These are phyloP conservation scores for Verticillium albo-atrum DNA, from an alignment of 2,329 filamentous ascomycete genomes.

Conservation along the genomic window DNA sequence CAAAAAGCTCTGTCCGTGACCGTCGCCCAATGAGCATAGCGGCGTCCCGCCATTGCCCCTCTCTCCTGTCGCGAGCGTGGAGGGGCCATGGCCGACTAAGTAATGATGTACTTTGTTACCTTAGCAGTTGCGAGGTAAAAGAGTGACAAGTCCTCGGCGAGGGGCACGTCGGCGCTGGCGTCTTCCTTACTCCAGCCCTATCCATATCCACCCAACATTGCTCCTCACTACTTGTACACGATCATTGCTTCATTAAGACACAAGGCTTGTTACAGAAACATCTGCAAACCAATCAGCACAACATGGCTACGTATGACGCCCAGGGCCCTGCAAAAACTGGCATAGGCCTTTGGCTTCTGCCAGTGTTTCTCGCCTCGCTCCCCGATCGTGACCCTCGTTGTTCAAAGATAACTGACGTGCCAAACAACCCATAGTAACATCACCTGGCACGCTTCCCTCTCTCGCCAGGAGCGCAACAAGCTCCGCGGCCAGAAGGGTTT, in stretches of 20 bases:
- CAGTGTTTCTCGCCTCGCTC: neutral
- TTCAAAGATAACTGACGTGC: neutral
- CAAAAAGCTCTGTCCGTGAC: neutral
- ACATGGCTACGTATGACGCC: conserved; percentile 1
- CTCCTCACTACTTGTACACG: neutral
- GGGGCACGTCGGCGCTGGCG: neutral
- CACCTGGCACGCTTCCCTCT: conserved; percentile 82
- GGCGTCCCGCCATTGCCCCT: neutral
- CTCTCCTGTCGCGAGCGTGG: neutral
- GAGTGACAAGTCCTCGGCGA: neutral
- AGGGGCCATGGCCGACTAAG: neutral
- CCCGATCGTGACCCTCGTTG: neutral
- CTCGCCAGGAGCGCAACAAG: conserved; percentile 69
- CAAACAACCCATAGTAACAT: conserved; percentile 61
- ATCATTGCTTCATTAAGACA: no score
- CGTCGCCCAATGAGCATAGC: neutral
- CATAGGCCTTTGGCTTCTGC: neutral
- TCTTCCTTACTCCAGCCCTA: neutral
- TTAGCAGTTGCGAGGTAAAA: neutral
- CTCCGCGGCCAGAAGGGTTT: conserved; percentile 81
- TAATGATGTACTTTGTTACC: neutral
- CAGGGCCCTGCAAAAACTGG: neutral
- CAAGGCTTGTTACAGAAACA: neutral
- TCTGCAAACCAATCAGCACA: neutral
- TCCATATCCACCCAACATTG: neutral